Conservation (phyloP, 108 stramenopile genomes). For the Craspedostauros australis region DNA sequence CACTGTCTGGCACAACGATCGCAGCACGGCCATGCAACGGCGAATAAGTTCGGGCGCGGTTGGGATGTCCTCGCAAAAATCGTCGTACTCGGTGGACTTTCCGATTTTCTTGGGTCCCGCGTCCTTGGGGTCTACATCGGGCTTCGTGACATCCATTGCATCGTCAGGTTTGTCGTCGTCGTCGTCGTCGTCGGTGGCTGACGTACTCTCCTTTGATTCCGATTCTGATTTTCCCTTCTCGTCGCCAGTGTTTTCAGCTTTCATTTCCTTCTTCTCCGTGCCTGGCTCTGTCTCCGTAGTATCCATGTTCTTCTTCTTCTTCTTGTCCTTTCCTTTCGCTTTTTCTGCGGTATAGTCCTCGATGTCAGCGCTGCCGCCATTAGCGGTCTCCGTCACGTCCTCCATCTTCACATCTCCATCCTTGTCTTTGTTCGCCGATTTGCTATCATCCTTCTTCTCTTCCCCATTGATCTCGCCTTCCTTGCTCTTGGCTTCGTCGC, state of each 20-base stretch:
- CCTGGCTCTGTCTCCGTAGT: slow-evolving; percentile 1
- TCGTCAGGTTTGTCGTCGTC: slow-evolving; percentile 1
- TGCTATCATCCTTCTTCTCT: not conserved
- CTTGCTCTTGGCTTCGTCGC: not conserved
- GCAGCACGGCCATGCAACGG: slow-evolving; percentile 77
- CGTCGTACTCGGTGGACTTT: slow-evolving; percentile 55
- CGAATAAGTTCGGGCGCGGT: slow-evolving; percentile 76
- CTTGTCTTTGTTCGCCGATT: not conserved
- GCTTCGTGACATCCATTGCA: not conserved
- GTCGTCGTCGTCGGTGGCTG: not conserved
- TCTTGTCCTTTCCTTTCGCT: slow-evolving; percentile 1
- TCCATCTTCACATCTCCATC: slow-evolving; percentile 1
- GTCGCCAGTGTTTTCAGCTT: not conserved
- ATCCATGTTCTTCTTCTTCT: slow-evolving; percentile 5
- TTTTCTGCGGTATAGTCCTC: not conserved
- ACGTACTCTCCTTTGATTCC: not conserved
- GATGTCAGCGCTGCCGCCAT: not conserved
- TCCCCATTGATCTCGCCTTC: not conserved
- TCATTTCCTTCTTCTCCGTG: not conserved
- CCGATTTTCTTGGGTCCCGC: slow-evolving; percentile 17
- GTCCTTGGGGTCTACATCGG: not conserved
- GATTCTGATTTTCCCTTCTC: not conserved
- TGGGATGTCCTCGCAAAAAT: slow-evolving; percentile 74
- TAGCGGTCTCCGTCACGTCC: not conserved
- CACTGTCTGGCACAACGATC: slow-evolving; percentile 51